Percentiles rank a stretch among this genome's conserved stretches.
phyloP scores from a whole-genome alignment of 352 stramenopile species.

The Pythium brassicae region DNA sequence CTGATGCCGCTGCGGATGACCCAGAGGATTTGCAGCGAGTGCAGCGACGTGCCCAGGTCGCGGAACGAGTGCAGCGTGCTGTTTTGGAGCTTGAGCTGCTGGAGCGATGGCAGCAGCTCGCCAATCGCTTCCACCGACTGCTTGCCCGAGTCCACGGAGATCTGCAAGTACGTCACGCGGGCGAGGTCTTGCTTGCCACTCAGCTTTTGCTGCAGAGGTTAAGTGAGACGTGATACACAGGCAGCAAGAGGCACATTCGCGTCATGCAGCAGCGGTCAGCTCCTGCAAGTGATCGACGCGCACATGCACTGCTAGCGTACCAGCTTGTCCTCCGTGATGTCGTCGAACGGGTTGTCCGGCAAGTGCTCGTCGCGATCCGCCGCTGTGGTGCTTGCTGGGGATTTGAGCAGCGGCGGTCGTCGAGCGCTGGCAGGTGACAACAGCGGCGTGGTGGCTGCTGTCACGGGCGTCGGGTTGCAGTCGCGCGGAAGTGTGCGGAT shows the following conservation, averaged over 20 bases:
- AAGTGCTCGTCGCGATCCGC: constrained; percentile 20
- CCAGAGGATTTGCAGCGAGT: constrained; percentile 59
- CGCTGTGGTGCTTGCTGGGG: constrained; percentile 1
- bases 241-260: too few relatives aligned
- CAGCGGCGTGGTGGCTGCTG: constrained; percentile 8
- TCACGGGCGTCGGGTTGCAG: constrained; percentile 64
- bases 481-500: constrained; percentile 68
- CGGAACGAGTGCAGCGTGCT: constrained; percentile 75
- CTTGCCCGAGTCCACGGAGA: constrained; percentile 70
- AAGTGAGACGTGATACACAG: background rate
- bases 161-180: constrained; percentile 45
- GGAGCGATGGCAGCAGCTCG: constrained; percentile 69
- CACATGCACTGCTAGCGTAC: constrained; percentile 14
- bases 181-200: constrained; percentile 57
- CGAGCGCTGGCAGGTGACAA: constrained; percentile 19
- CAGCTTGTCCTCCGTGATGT: constrained; percentile 75
- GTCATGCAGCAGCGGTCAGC: background rate
- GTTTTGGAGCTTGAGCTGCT: constrained; percentile 54
- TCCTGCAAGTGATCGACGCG: background rate
- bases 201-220: constrained; percentile 52
- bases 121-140: constrained; percentile 81
- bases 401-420: constrained; percentile 1
- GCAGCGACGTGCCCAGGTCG: constrained; percentile 77
- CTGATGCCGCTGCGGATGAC: constrained; percentile 59
- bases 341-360: constrained; percentile 70